phyloP scores from a whole-genome alignment of 2,329 filamentous ascomycete species.

The Verticillium isaacii region DNA sequence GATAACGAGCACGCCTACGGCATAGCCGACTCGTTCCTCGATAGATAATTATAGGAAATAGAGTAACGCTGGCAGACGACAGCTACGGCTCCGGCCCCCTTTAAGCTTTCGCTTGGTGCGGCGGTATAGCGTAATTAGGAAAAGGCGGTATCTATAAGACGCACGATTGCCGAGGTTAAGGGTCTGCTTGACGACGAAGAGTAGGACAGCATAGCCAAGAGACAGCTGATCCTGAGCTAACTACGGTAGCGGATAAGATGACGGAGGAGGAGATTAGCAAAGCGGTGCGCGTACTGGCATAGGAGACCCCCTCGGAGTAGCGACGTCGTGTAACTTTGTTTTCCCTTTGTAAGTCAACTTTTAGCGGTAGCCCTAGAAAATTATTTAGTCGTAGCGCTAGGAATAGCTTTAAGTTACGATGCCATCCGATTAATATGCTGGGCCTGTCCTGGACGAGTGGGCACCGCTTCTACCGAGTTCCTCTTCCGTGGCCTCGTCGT shows the following conservation, averaged over 20 bases:
- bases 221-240: slow-evolving; percentile 71
- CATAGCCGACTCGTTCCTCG: slow-evolving; percentile 87
- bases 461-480: neutral
- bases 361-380: neutral
- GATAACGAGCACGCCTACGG: slow-evolving; percentile 75
- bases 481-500: neutral
- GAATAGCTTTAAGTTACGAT: neutral
- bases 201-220: slow-evolving; percentile 64
- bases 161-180: slow-evolving; percentile 90
- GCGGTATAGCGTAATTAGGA: slow-evolving; percentile 70
- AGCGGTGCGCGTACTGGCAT: slow-evolving; percentile 75
- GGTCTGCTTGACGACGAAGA: slow-evolving; percentile 94
- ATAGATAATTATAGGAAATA: slow-evolving; percentile 75
- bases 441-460: neutral
- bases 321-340: neutral
- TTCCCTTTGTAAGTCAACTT: neutral
- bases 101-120: slow-evolving; percentile 89
- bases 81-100: slow-evolving; percentile 56
- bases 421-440: neutral
- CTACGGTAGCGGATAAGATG: slow-evolving; percentile 61
- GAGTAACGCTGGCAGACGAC: slow-evolving; percentile 39
- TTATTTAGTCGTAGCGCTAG: neutral
- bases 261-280: slow-evolving; percentile 83
- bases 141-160: slow-evolving; percentile 53
- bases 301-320: slow-evolving; percentile 77